Evolutionary conservation across 108 stramenopile species (phyloP).

Genomic region (Cyclotella cryptica): DNA sequence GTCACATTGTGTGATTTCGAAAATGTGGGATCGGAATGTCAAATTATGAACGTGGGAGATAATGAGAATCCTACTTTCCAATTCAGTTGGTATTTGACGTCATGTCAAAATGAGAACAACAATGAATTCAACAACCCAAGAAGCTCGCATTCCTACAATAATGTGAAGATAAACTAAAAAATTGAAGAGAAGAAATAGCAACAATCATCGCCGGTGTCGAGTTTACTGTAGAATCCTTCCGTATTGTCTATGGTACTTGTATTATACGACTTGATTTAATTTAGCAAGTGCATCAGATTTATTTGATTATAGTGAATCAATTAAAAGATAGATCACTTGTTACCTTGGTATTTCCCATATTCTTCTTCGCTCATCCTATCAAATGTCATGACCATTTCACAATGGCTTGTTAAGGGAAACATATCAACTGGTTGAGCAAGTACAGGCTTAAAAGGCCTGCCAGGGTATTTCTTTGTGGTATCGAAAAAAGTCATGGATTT

Average conservation of each 20-base stretch:
- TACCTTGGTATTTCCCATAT: constrained; percentile 33
- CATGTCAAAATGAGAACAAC: not conserved
- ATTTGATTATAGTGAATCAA: not conserved
- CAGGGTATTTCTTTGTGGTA: constrained; percentile 51
- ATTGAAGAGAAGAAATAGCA: too few relatives aligned
- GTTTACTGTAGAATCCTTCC: too few relatives aligned
- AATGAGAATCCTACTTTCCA: not conserved
- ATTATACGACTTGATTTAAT: too few relatives aligned
- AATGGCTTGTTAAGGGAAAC: constrained; percentile 94
- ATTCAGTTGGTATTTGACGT: not conserved
- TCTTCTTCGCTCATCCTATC: constrained; percentile 82
- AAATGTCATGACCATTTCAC: constrained; percentile 94
- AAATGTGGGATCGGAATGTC: not conserved
- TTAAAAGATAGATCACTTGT: not conserved
- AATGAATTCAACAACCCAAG: not conserved
- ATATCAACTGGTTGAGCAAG: constrained; percentile 93
- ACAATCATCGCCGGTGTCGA: too few relatives aligned
- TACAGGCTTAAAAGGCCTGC: constrained; percentile 79
- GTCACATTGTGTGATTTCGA: not conserved
- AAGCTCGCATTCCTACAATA: not conserved
- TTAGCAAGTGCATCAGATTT: not conserved
- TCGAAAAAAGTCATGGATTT: not conserved
- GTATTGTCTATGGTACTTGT: too few relatives aligned
- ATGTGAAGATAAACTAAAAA: not conserved
- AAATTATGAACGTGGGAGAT: not conserved